phyloP scores from a whole-genome alignment of 108 stramenopile genomes.

The Skeletonema tropicum region DNA sequence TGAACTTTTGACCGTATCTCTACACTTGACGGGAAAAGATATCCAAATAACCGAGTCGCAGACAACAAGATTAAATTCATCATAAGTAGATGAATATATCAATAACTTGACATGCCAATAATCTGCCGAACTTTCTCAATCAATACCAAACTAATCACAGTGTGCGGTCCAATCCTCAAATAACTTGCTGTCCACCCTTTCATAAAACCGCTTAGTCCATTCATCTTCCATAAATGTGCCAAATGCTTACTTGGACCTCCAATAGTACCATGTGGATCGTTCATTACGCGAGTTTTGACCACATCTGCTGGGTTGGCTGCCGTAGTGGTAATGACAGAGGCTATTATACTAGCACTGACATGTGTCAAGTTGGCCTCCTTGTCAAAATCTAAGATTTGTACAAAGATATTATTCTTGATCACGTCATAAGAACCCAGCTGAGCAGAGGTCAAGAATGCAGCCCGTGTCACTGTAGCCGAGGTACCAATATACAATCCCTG shows the following conservation, averaged over 20 bases:
- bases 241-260: slow-evolving; percentile 18
- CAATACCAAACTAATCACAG: slow-evolving; percentile 23
- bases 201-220: slow-evolving; percentile 25
- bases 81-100: slow-evolving; percentile 1
- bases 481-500: slow-evolving; percentile 25
- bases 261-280: slow-evolving; percentile 21
- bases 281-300: slow-evolving; percentile 38
- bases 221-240: slow-evolving; percentile 2
- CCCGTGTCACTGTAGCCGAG: slow-evolving; percentile 22
- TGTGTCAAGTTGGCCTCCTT: slow-evolving; percentile 24
- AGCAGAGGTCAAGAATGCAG: slow-evolving; percentile 32
- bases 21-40: too few species aligned
- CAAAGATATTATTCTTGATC: slow-evolving; percentile 33
- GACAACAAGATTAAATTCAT: too few species aligned
- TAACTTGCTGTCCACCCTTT: slow-evolving; percentile 38
- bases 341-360: slow-evolving; percentile 25
- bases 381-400: slow-evolving; percentile 17
- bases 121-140: slow-evolving; percentile 34
- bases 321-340: slow-evolving; percentile 25
- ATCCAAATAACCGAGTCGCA: too few species aligned
- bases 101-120: slow-evolving; percentile 38
- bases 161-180: slow-evolving; percentile 35
- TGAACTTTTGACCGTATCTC: too few species aligned
- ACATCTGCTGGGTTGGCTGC: slow-evolving; percentile 38
- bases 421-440: slow-evolving; percentile 36